phyloP scores from a whole-genome alignment of 192 early-diverging fungal genomes.

The Radiomyces spectabilis region DNA sequence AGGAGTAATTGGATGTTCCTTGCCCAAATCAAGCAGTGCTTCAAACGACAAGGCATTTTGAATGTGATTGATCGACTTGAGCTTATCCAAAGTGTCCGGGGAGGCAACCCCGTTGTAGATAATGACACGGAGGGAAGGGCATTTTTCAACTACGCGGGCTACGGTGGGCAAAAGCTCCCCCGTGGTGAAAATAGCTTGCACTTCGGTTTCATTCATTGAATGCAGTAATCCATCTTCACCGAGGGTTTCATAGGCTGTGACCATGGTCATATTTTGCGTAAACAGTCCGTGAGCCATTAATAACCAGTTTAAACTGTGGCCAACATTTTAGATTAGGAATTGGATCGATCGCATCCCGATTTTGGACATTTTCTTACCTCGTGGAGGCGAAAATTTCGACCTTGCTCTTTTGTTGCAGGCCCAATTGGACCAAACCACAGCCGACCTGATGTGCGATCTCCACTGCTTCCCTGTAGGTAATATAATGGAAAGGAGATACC shows the following conservation, averaged over 20 bases:
- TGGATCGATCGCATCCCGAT: too few relatives aligned
- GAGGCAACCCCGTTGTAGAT: conserved; percentile 64
- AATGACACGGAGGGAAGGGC: conserved; percentile 54
- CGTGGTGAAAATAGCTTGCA: conserved; percentile 64
- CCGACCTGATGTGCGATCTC: conserved; percentile 51
- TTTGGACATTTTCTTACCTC: conserved; percentile 40
- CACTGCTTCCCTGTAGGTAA: conserved; percentile 68
- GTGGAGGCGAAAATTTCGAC: conserved; percentile 67
- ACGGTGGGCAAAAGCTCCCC: conserved; percentile 63
- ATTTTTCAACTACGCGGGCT: conserved; percentile 47
- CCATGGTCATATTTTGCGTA: conserved; percentile 68
- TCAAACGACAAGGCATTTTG: conserved; percentile 55
- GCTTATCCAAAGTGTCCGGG: conserved; percentile 35
- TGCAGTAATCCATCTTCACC: conserved; percentile 76
- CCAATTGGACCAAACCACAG: conserved; percentile 65
- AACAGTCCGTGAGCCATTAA: conserved; percentile 69
- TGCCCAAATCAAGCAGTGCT: conserved; percentile 60
- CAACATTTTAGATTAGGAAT: too few relatives aligned
- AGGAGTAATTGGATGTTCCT: conserved; percentile 50
- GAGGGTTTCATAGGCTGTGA: conserved; percentile 83
- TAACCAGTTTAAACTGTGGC: conserved; percentile 59
- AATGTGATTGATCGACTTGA: conserved; percentile 31
- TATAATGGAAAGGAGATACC: conserved; percentile 69
- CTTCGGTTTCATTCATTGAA: conserved; percentile 78
- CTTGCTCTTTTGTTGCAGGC: conserved; percentile 35